Evolutionary conservation across 2,329 filamentous ascomycete genomes (phyloP), one percentile per base, ranked within the genome.

Genomic region (Dactylellina parvicollis): DNA sequence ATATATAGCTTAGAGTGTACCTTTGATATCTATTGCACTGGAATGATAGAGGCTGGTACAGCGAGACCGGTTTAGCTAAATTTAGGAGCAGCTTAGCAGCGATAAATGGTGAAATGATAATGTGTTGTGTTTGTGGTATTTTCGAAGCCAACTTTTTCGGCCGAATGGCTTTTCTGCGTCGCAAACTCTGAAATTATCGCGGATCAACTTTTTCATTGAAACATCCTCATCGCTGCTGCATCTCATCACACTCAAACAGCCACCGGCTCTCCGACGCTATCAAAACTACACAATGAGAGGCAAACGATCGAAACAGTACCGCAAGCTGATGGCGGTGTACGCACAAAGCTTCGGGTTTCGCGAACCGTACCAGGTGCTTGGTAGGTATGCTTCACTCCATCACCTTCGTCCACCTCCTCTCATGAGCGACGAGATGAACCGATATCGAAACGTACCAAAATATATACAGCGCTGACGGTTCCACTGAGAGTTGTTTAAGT

Each of bases 271-370:
- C 5, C 24, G 30, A 28, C 4, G n/a, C 20, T 18, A 30, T 0
- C 26, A 47, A 16, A 36, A 24, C 20, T 24, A 18, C 64, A 55
- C 49, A 52, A 90, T 90, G 87, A 85, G 87, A 78, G 88, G 88
- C 60, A 91, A 91, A 82, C 84, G 87, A 72, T 85, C 84, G 42
- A 89, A 91, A 81, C 88, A 90, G 78, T 92, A 92, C 81, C 87
- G 89, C 79, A 97, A 97, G 88, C 88, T 97, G 79, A 96, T 99
- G 89, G 89, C 92, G 82, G 90, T 94, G 80, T 96, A 93, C 85
- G 88, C 89, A 79, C 86, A 94, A 80, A 89, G 88, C 73, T 97
- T 96, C 80, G 90, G 90, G 73, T 97, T 97, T 81, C 91, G 93
- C 77, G 91, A 95, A 82, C 92, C 95, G 9, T 98, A 97, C 82